Percentiles rank a stretch among this genome's conserved stretches.
phyloP scores from a whole-genome alignment of 306 rosid species.

The Casuarina equisetifolia region DNA sequence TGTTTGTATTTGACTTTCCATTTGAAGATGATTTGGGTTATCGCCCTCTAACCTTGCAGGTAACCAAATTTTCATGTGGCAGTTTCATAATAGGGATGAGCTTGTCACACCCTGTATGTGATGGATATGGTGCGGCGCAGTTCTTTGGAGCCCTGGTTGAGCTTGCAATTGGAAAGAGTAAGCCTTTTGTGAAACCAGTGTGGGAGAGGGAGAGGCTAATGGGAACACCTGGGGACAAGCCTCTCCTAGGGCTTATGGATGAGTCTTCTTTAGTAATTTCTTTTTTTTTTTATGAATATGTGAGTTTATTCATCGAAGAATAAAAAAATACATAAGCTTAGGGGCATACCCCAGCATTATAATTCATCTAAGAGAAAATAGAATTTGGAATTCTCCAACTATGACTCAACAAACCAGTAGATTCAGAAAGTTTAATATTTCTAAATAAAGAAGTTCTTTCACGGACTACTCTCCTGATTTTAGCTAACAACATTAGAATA shows the following conservation, averaged over 20 bases:
- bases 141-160: constrained; percentile 42
- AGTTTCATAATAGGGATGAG: constrained; percentile 56
- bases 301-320: too few species aligned
- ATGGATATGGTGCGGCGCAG: constrained; percentile 47
- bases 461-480: too few species aligned
- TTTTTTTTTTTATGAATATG: too few species aligned
- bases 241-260: constrained; percentile 12
- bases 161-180: constrained; percentile 46
- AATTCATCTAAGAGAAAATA: too few species aligned
- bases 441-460: too few species aligned
- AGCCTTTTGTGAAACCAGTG: constrained; percentile 49
- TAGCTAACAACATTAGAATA: too few species aligned
- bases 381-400: too few species aligned
- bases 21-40: constrained; percentile 29
- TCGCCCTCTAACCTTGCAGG: constrained; percentile 40
- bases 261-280: too few species aligned
- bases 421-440: too few species aligned
- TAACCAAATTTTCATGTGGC: constrained; percentile 52
- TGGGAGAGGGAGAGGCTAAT: constrained; percentile 54
- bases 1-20: constrained; percentile 34
- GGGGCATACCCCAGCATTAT: too few species aligned
- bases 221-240: constrained; percentile 25
- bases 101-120: constrained; percentile 48
- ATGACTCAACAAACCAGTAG: too few species aligned
- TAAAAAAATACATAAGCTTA: too few species aligned